phyloP scores from a whole-genome alignment of 148 eudicot species.

The Oxyria digyna region DNA sequence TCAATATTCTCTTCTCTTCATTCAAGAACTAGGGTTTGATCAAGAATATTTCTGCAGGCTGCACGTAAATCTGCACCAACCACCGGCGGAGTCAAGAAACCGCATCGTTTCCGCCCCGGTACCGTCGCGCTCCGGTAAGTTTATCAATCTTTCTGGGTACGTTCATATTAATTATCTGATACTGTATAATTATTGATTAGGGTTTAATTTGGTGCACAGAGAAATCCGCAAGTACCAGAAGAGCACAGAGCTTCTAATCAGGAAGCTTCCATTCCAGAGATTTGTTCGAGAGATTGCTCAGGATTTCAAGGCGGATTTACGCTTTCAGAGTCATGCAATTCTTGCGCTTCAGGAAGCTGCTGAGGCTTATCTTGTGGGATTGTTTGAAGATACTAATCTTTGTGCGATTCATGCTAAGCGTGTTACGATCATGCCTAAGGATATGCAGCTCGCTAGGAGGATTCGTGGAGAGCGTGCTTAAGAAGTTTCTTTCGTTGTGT shows the following conservation, averaged over 20 bases:
- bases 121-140: slow-evolving; percentile 83
- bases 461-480: slow-evolving; percentile 7
- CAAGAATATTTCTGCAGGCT: slow-evolving; percentile 39
- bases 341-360: slow-evolving; percentile 8
- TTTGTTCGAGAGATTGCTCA: slow-evolving; percentile 9
- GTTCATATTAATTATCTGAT: not conserved
- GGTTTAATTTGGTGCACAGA: not conserved
- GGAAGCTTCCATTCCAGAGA: slow-evolving; percentile 11
- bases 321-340: slow-evolving; percentile 7
- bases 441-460: slow-evolving; percentile 8
- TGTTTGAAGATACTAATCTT: slow-evolving; percentile 7
- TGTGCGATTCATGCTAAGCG: slow-evolving; percentile 10
- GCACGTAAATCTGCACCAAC: slow-evolving; percentile 86
- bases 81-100: slow-evolving; percentile 85
- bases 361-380: not conserved
- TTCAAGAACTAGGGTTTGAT: too few species aligned
- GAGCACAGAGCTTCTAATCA: slow-evolving; percentile 6
- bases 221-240: slow-evolving; percentile 9
- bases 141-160: too few species aligned
- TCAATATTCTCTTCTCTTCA: too few species aligned
- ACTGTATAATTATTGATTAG: too few species aligned
- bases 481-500: too few species aligned
- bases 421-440: slow-evolving; percentile 8
- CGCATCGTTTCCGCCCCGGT: slow-evolving; percentile 82
- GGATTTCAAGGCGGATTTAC: slow-evolving; percentile 1